phyloP scores from a whole-genome alignment of 352 stramenopile genomes.

The Phytopythium oedochilum region DNA sequence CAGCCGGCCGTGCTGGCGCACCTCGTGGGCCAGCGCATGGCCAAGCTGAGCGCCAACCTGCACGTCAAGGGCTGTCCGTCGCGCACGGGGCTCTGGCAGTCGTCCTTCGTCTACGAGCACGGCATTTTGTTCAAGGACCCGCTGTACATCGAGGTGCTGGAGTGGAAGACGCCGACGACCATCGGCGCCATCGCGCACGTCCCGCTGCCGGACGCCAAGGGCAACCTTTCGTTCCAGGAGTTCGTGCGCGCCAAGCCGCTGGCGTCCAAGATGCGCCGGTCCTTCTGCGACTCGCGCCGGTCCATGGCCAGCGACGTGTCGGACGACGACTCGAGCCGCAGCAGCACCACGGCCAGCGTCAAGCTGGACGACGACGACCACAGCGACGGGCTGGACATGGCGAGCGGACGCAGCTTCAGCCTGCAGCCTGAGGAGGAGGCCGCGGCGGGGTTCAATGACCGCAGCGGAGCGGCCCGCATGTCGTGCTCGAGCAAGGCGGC shows the following conservation, averaged over 20 bases:
- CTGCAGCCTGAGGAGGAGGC: slow-evolving; percentile 5
- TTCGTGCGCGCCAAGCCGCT: slow-evolving; percentile 22
- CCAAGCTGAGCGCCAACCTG: slow-evolving; percentile 61
- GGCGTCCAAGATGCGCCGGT: not conserved
- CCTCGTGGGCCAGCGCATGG: slow-evolving; percentile 64
- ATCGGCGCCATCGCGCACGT: slow-evolving; percentile 43
- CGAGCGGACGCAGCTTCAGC: not conserved
- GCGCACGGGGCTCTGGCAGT: slow-evolving; percentile 41
- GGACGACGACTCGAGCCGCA: slow-evolving; percentile 25
- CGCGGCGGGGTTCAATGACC: not conserved
- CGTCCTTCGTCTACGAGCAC: slow-evolving; percentile 73
- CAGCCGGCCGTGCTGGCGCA: slow-evolving; percentile 63
- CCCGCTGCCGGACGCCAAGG: slow-evolving; percentile 31
- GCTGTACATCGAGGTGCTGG: slow-evolving; percentile 62
- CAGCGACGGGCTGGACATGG: slow-evolving; percentile 2
- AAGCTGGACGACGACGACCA: slow-evolving; percentile 15
- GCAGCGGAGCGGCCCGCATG: not conserved
- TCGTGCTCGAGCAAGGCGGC: slow-evolving; percentile 4
- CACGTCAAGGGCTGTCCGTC: slow-evolving; percentile 58
- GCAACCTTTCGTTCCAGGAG: slow-evolving; percentile 25
- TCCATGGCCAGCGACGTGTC: slow-evolving; percentile 22
- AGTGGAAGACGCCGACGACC: slow-evolving; percentile 38
- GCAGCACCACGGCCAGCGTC: slow-evolving; percentile 11
- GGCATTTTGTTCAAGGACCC: slow-evolving; percentile 64
- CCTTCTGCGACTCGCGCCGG: slow-evolving; percentile 8